Conservation (phyloP, 164 flowering plant genomes). For the Saururus chinensis region DNA sequence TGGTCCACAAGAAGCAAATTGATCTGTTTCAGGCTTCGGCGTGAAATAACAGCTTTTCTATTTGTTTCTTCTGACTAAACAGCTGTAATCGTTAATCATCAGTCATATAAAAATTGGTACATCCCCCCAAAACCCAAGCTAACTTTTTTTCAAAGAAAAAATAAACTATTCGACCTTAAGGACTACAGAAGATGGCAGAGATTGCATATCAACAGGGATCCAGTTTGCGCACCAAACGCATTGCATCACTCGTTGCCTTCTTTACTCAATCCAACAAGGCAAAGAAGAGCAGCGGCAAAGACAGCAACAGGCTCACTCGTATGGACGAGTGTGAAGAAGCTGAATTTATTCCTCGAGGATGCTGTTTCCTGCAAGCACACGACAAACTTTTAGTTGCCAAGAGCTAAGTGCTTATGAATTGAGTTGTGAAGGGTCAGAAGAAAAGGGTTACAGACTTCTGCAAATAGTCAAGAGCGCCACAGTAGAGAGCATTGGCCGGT, state of each 20-base stretch:
- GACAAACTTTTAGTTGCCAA: not conserved
- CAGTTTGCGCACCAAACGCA: not conserved
- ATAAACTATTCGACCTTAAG: too few relatives aligned
- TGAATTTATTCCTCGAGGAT: slow-evolving; percentile 19
- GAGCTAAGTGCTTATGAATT: not conserved
- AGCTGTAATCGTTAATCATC: too few relatives aligned
- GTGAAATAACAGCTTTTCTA: too few relatives aligned
- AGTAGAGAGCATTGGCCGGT: slow-evolving; percentile 78
- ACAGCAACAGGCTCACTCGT: not conserved
- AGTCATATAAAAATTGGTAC: too few relatives aligned
- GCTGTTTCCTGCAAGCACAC: slow-evolving; percentile 35
- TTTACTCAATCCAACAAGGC: not conserved
- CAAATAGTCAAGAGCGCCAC: slow-evolving; percentile 54
- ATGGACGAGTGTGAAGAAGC: slow-evolving; percentile 21
- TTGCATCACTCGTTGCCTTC: not conserved
- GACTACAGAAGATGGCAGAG: too few relatives aligned
- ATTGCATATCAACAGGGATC: not conserved
- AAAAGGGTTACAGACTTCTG: slow-evolving; percentile 28
- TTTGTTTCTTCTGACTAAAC: too few relatives aligned
- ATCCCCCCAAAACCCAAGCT: too few relatives aligned
- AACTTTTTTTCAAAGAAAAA: too few relatives aligned
- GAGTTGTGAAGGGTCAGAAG: not conserved
- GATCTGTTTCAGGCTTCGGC: too few relatives aligned
- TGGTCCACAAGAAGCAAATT: too few relatives aligned
- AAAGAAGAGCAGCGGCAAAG: slow-evolving; percentile 2